Evolutionary conservation across 2,329 filamentous ascomycete species (phyloP).

Genomic region (Nothophoma quercina): DNA sequence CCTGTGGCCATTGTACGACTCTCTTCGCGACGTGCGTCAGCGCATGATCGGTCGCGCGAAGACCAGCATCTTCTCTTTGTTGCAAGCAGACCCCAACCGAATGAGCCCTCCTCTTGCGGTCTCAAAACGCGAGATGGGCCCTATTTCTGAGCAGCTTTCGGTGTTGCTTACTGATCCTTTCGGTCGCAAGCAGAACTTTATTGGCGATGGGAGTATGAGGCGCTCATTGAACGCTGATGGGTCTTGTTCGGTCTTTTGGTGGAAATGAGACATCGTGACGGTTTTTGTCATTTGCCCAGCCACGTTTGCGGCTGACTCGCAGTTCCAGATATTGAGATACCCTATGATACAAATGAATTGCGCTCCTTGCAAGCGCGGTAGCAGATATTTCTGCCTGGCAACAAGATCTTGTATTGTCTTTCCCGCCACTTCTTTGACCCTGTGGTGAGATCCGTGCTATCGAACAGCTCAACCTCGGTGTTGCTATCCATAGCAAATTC

Average conservation of each 20-base stretch:
- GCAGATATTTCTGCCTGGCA: neutral
- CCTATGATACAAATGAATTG: neutral
- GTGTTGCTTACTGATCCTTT: constrained; percentile 47
- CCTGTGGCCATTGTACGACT: constrained; percentile 46
- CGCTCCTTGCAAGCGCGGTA: neutral
- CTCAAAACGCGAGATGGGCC: constrained; percentile 43
- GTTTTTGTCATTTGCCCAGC: neutral
- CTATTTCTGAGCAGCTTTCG: constrained; percentile 46
- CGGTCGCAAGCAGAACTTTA: constrained; percentile 40
- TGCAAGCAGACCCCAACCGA: constrained; percentile 35
- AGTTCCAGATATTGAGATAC: neutral
- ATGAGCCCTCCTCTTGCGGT: constrained; percentile 40
- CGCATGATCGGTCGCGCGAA: constrained; percentile 42
- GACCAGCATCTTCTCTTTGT: constrained; percentile 45
- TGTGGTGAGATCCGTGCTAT: neutral
- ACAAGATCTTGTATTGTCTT: neutral
- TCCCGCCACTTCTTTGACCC: neutral
- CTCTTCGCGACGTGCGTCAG: constrained; percentile 42
- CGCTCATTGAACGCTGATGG: constrained; percentile 44
- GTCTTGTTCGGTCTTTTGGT: constrained; percentile 46
- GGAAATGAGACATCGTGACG: constrained; percentile 30
- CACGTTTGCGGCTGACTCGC: neutral
- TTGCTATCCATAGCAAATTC: constrained; percentile 6
- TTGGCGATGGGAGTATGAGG: constrained; percentile 33
- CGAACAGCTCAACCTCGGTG: neutral